Evolutionary conservation across 768 basidiomycete genomes (phyloP).

Genomic region (Russula sp.): DNA sequence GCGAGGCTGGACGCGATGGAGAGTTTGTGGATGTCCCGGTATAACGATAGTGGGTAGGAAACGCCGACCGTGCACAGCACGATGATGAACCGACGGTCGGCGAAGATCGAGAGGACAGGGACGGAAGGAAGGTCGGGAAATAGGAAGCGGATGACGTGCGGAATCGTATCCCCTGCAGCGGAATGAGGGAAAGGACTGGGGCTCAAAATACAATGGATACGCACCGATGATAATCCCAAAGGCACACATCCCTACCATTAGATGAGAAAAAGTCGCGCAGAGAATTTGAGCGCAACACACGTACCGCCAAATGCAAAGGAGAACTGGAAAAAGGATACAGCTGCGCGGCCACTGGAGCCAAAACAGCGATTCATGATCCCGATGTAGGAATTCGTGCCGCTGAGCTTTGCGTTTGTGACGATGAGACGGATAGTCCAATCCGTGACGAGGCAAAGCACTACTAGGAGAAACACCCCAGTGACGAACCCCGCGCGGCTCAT

Average conservation of each 20-base stretch:
- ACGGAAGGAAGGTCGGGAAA: constrained; percentile 62
- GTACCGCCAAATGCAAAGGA: constrained; percentile 93
- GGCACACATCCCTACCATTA: constrained; percentile 80
- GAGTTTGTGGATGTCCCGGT: constrained; percentile 97
- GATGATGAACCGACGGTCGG: constrained; percentile 87
- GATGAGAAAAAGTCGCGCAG: not conserved
- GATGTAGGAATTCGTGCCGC: constrained; percentile 87
- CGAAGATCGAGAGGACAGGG: constrained; percentile 70
- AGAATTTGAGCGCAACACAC: constrained; percentile 25
- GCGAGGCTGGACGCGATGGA: constrained; percentile 89
- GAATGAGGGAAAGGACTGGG: not conserved
- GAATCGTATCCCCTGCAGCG: constrained; percentile 80
- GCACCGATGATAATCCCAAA: constrained; percentile 90
- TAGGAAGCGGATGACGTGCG: constrained; percentile 83
- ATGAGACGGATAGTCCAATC: constrained; percentile 98
- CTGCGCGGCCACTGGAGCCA: constrained; percentile 84
- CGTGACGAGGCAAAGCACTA: constrained; percentile 78
- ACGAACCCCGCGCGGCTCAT: constrained; percentile 92
- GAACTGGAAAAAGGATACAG: constrained; percentile 96
- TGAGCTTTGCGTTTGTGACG: constrained; percentile 92
- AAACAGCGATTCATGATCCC: constrained; percentile 94
- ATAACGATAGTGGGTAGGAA: constrained; percentile 91
- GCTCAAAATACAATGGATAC: not conserved
- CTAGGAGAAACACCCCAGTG: constrained; percentile 74
- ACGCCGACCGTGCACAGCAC: constrained; percentile 79